Evolutionary conservation across 257 asterid genomes (phyloP).

Genomic region (Marsdenia floribunda): DNA sequence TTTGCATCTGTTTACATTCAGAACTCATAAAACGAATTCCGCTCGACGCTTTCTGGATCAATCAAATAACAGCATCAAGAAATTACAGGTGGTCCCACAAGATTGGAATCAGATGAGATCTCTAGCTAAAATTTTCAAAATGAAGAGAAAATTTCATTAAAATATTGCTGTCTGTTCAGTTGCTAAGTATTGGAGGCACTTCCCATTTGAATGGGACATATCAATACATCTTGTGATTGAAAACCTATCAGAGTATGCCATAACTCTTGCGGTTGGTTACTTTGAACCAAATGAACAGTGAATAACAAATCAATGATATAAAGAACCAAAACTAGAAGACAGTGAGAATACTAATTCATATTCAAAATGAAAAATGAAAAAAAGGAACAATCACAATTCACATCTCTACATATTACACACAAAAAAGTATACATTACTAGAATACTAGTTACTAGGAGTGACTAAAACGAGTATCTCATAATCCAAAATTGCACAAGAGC

Average conservation of each 20-base stretch:
- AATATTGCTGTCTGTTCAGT: background rate
- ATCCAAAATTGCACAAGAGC: background rate
- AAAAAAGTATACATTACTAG: background rate
- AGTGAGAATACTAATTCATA: background rate
- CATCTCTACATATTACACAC: background rate
- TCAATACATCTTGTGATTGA: background rate
- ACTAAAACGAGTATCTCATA: background rate
- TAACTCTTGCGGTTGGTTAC: background rate
- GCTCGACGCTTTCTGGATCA: background rate
- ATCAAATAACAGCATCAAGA: background rate
- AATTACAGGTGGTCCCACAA: background rate
- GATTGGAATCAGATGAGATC: background rate
- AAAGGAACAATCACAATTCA: background rate
- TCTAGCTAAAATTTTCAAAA: background rate
- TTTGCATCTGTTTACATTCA: background rate
- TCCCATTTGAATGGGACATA: no score
- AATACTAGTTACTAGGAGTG: background rate
- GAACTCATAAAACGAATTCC: background rate
- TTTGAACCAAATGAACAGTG: background rate
- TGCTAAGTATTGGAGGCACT: background rate
- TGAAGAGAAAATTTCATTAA: background rate
- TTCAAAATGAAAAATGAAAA: background rate
- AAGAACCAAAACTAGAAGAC: background rate
- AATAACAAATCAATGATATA: background rate
- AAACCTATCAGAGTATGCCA: background rate